phyloP scores from a whole-genome alignment of 2,329 filamentous ascomycete genomes.

The Diaporthe sp. region DNA sequence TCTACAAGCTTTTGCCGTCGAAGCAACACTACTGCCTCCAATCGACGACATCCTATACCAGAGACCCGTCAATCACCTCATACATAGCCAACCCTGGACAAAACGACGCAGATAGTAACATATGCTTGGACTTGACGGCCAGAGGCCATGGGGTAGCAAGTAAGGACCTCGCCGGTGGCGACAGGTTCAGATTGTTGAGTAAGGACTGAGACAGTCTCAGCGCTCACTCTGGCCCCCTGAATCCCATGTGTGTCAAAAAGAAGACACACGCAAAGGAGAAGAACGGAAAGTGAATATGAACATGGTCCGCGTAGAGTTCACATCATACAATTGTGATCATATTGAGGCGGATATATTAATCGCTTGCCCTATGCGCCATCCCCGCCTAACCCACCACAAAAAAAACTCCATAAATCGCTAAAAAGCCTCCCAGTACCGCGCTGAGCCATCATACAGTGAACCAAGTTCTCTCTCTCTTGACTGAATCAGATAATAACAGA shows the following conservation, averaged over 20 bases:
- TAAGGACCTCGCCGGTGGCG: too few species aligned
- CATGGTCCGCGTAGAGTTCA: too few species aligned
- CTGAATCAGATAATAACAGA: not conserved
- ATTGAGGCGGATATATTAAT: constrained; percentile 8
- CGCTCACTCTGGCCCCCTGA: not conserved
- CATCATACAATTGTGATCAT: not conserved
- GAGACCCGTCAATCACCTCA: too few species aligned
- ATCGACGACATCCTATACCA: too few species aligned
- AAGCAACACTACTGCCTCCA: too few species aligned
- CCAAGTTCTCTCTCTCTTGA: not conserved
- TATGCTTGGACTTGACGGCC: too few species aligned
- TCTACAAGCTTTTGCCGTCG: too few species aligned
- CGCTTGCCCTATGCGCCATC: constrained; percentile 14
- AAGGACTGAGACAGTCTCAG: not conserved
- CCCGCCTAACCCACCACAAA: not conserved
- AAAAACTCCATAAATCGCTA: constrained; percentile 7
- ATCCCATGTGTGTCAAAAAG: not conserved
- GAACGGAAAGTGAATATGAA: too few species aligned
- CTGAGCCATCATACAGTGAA: not conserved
- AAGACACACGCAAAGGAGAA: too few species aligned
- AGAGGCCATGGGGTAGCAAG: too few species aligned
- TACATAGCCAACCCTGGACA: too few species aligned
- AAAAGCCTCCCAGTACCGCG: not conserved
- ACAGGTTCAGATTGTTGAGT: not conserved
- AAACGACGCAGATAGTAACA: too few species aligned